Conservation (phyloP, 2,329 filamentous ascomycete species). For the Trichocomaceae sp. region DNA sequence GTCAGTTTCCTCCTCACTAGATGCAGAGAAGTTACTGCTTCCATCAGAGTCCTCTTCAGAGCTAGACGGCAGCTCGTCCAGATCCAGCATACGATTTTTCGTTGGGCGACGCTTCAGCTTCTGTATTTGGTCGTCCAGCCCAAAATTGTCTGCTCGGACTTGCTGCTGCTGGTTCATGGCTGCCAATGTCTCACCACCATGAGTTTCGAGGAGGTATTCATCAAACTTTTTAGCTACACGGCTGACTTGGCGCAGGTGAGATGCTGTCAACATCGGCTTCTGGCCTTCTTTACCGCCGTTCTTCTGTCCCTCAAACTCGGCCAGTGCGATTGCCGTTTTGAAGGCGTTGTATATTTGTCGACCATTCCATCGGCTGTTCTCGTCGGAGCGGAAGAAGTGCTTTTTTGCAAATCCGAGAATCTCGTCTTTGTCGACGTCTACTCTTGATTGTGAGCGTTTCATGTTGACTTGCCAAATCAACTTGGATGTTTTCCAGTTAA, state of each 20-base stretch:
- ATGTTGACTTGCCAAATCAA: slow-evolving; percentile 15
- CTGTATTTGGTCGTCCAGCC: neutral
- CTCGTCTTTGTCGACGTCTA: slow-evolving; percentile 17
- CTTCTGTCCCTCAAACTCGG: neutral
- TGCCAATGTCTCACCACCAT: neutral
- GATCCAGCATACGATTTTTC: neutral
- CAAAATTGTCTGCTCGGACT: neutral
- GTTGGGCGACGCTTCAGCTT: neutral
- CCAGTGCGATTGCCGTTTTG: slow-evolving; percentile 30
- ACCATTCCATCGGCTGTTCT: slow-evolving; percentile 28
- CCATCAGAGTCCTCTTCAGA: slow-evolving; percentile 19
- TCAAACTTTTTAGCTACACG: neutral
- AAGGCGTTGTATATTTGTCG: slow-evolving; percentile 34
- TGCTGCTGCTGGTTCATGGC: neutral
- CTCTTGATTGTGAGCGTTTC: neutral
- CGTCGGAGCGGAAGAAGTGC: slow-evolving; percentile 12
- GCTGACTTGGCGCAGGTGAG: neutral
- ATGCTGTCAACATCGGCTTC: neutral
- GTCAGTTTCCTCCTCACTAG: neutral
- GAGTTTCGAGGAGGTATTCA: neutral
- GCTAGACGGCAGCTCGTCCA: neutral
- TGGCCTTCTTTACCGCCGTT: neutral
- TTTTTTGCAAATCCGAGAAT: slow-evolving; percentile 10
- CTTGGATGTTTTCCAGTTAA: slow-evolving; percentile 15
- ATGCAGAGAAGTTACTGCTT: neutral